These are phyloP conservation scores for Suhomyces panamericanus DNA, from an alignment of 1,139 yeast species.

Conservation along the genomic window DNA sequence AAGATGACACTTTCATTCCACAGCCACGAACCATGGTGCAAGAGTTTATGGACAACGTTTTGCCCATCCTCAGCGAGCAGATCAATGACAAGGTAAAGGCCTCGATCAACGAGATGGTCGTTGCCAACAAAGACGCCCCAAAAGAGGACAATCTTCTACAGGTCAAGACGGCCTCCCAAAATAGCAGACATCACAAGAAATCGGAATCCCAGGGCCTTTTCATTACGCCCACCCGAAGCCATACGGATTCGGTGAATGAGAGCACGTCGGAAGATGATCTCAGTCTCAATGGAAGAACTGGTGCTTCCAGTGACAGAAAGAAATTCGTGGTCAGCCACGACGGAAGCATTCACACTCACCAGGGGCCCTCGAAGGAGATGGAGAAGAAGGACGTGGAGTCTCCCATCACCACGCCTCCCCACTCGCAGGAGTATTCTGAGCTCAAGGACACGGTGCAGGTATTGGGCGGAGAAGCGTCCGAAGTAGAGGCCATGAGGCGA, in stretches of 20 bases:
- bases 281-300: slow-evolving; percentile 12
- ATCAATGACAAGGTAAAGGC: slow-evolving; percentile 11
- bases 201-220: slow-evolving; percentile 6
- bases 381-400: slow-evolving; percentile 13
- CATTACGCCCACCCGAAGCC: slow-evolving; percentile 13
- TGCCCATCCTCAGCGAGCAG: slow-evolving; percentile 12
- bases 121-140: background rate
- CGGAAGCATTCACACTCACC: slow-evolving; percentile 12
- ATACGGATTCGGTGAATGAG: slow-evolving; percentile 9
- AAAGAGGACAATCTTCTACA: background rate
- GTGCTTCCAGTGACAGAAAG: slow-evolving; percentile 5
- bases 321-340: slow-evolving; percentile 12
- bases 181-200: background rate
- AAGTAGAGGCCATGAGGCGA: slow-evolving; percentile 7
- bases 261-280: slow-evolving; percentile 12
- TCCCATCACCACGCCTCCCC: slow-evolving; percentile 29
- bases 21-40: slow-evolving; percentile 10
- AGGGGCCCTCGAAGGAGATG: background rate
- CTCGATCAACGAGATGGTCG: slow-evolving; percentile 6
- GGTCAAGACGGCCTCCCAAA: background rate
- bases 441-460: slow-evolving; percentile 6
- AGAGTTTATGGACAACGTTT: slow-evolving; percentile 10
- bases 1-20: slow-evolving; percentile 10
- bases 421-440: slow-evolving; percentile 22
- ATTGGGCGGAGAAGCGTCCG: slow-evolving; percentile 1